These are phyloP conservation scores for Geotrichum reessii DNA, from an alignment of 1,139 yeast species.

Conservation along the genomic window DNA sequence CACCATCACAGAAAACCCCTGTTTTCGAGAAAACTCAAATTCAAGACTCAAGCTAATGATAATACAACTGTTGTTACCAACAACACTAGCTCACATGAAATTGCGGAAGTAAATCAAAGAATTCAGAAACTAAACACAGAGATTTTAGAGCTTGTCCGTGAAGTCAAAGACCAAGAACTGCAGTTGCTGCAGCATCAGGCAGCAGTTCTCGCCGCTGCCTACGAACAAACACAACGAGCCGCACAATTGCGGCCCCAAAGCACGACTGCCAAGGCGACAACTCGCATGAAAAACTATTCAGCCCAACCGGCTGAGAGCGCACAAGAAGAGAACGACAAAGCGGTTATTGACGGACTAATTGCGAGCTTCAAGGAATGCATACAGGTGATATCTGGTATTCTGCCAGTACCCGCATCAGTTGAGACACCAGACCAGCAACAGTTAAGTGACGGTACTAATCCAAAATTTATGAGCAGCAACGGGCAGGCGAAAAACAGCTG, in stretches of 20 bases:
- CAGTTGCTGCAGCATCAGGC: conserved; percentile 4
- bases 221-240: neutral
- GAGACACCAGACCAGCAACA: no score
- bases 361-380: neutral
- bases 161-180: neutral
- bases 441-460: no score
- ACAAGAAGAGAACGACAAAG: neutral
- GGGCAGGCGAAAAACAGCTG: no score
- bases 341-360: neutral
- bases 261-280: neutral
- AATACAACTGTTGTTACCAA: neutral
- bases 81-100: neutral
- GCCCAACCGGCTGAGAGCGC: neutral
- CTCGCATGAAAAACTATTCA: conserved; percentile 3
- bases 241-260: neutral
- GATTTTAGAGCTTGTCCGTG: neutral
- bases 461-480: no score
- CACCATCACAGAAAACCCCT: neutral
- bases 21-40: conserved; percentile 2
- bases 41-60: neutral
- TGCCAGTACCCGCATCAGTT: no score
- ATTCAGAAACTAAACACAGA: neutral
- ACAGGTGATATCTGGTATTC: neutral
- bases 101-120: neutral
- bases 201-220: conserved; percentile 2